A percentile compares a stretch with the other conserved stretches of the same genome.
Conservation (phyloP, 768 basidiomycete species). For the Xerocomellus intermedius region DNA sequence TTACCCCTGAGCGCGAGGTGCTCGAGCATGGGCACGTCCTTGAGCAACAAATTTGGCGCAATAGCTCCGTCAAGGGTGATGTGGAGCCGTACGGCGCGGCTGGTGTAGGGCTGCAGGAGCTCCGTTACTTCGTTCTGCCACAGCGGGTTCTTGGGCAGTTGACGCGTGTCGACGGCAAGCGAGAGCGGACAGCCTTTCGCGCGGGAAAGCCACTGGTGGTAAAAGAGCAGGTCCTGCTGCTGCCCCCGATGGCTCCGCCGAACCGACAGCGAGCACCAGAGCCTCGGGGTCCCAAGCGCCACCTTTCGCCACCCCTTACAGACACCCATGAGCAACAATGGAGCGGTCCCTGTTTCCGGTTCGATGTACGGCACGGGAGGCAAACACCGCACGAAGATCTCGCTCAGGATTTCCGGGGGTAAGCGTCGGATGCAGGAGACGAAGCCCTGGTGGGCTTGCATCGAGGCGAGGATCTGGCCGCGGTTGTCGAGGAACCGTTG, state of each 20-base stretch:
- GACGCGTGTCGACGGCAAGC: conserved; percentile 17
- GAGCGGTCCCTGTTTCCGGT: conserved; percentile 26
- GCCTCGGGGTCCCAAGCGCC: conserved; percentile 37
- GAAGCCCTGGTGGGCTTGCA: conserved; percentile 23
- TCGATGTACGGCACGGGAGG: conserved; percentile 25
- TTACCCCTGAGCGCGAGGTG: conserved; percentile 7
- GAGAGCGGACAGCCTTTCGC: conserved; percentile 19
- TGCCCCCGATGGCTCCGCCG: conserved; percentile 2
- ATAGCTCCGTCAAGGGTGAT: conserved; percentile 12
- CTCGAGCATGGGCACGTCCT: conserved; percentile 18
- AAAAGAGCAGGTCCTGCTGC: conserved; percentile 13
- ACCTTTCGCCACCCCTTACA: conserved; percentile 44
- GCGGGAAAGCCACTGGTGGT: conserved; percentile 22
- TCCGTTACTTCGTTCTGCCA: conserved; percentile 24
- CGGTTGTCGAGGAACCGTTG: not conserved
- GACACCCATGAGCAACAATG: conserved; percentile 40
- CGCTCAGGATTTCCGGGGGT: conserved; percentile 45
- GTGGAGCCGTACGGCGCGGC: conserved; percentile 8
- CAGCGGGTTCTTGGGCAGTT: too few species aligned
- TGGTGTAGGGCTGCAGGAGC: conserved; percentile 20
- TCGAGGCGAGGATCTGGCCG: conserved; percentile 12
- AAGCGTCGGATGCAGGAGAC: conserved; percentile 31
- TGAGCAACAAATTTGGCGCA: conserved; percentile 14
- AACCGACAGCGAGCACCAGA: conserved; percentile 46
- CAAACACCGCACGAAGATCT: conserved; percentile 45